A percentile compares a stretch with the other conserved stretches of the same genome.
Conservation (phyloP, 2,329 filamentous ascomycete species). For the Xylariaceae sp. region DNA sequence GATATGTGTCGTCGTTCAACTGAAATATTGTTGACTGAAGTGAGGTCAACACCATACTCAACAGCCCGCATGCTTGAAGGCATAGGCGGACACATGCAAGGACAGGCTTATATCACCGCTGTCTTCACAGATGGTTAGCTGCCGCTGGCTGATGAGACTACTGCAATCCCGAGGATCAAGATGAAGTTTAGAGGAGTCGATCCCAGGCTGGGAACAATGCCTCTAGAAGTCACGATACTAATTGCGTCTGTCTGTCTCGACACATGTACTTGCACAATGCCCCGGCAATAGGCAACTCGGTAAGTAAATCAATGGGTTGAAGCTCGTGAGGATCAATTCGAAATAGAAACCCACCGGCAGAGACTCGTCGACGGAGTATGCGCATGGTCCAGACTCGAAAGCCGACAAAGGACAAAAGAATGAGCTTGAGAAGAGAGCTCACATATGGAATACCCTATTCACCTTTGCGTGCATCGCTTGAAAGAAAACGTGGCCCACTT, state of each 20-base stretch:
- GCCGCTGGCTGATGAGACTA: neutral
- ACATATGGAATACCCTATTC: neutral
- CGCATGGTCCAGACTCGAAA: neutral
- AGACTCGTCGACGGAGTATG: neutral
- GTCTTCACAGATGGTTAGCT: neutral
- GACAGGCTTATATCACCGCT: too few species aligned
- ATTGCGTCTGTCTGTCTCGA: neutral
- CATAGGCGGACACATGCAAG: too few species aligned
- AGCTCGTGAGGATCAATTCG: neutral
- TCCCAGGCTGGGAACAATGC: neutral
- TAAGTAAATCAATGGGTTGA: neutral
- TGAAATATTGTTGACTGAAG: too few species aligned
- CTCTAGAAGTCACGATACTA: neutral
- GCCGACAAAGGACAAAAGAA: neutral
- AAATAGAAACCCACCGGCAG: neutral
- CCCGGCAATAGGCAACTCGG: too few species aligned
- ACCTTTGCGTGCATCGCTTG: neutral
- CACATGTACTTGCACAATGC: neutral
- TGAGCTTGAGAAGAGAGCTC: neutral
- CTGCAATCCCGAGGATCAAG: neutral
- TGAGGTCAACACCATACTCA: neutral
- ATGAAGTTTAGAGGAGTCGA: neutral
- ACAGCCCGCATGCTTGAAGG: neutral
- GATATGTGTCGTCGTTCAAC: too few species aligned
- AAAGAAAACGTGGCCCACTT: neutral